A percentile compares a stretch with the other conserved stretches of the same genome.
Conservation (phyloP, 2,329 filamentous ascomycete species). For the Rutstroemia sp. region DNA sequence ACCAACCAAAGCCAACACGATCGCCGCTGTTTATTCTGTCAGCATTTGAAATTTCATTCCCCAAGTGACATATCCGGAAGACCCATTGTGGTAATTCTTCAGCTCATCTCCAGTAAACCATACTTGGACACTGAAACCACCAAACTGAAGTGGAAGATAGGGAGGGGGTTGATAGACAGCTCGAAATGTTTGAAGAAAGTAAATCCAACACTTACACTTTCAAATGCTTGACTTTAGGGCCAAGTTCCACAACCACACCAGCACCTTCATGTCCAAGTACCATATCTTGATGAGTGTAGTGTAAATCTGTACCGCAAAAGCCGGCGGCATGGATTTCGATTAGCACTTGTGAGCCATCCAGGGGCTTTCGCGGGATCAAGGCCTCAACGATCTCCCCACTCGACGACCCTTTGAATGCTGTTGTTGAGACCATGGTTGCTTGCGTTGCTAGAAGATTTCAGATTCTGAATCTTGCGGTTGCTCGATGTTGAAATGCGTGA, state of each 20-base stretch:
- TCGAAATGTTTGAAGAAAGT: too few relatives aligned
- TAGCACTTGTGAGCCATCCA: constrained; percentile 38
- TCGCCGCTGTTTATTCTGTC: constrained; percentile 32
- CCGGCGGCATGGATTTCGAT: constrained; percentile 56
- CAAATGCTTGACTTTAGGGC: constrained; percentile 40
- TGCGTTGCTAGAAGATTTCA: not conserved
- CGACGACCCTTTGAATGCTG: not conserved
- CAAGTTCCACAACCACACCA: constrained; percentile 34
- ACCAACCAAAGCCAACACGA: constrained; percentile 40
- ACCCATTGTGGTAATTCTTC: too few relatives aligned
- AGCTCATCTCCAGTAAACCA: too few relatives aligned
- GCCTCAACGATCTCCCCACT: not conserved
- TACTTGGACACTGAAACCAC: too few relatives aligned
- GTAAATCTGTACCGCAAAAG: constrained; percentile 51
- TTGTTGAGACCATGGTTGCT: not conserved
- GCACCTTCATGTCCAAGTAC: constrained; percentile 42
- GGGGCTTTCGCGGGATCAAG: not conserved
- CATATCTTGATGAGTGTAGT: constrained; percentile 29
- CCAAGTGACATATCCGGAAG: not conserved
- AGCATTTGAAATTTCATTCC: not conserved
- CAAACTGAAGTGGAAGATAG: too few relatives aligned
- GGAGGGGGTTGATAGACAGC: too few relatives aligned
- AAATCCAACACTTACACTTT: constrained; percentile 23
- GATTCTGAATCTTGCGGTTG: too few relatives aligned
- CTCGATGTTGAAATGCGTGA: not conserved